Percentiles rank a stretch among this genome's conserved stretches.
These are phyloP conservation scores for Phytophthora constricta DNA, from an alignment of 352 stramenopile genomes.

Conservation along the genomic window DNA sequence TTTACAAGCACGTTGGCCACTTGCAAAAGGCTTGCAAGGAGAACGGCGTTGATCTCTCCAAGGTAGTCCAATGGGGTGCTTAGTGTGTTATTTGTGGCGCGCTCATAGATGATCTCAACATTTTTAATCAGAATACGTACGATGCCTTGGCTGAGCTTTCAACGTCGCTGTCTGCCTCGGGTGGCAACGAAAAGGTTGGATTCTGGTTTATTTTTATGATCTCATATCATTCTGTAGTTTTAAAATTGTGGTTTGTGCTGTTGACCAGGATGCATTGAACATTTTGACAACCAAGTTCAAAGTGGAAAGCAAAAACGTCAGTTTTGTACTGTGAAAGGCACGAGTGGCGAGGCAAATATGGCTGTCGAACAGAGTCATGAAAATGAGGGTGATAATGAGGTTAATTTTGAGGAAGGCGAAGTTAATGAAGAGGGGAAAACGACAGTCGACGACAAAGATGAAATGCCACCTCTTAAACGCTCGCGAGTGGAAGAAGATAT, in stretches of 20 bases:
- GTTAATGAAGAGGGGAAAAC: neutral
- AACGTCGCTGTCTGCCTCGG: neutral
- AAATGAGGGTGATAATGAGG: conserved; percentile 3
- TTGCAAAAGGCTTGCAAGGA: conserved; percentile 18
- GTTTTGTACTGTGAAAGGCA: neutral
- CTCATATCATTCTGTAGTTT: neutral
- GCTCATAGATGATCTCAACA: no score
- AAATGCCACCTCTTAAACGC: conserved; percentile 28
- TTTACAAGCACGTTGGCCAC: conserved; percentile 9
- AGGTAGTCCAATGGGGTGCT: no score
- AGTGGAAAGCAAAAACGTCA: conserved; percentile 11
- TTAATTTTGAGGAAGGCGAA: conserved; percentile 15
- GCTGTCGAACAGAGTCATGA: neutral
- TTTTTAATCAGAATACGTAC: conserved; percentile 19
- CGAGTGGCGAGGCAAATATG: neutral
- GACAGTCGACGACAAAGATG: neutral
- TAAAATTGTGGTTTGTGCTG: neutral
- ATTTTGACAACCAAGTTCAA: conserved; percentile 9
- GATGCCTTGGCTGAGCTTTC: conserved; percentile 12
- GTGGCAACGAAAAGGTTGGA: conserved; percentile 20
- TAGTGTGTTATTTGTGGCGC: no score
- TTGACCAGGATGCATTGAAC: conserved; percentile 8
- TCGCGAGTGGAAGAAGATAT: conserved; percentile 59
- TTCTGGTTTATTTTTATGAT: neutral
- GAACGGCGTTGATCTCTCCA: conserved; percentile 11